Evolutionary conservation across 2,329 filamentous ascomycete genomes (phyloP).

Genomic region (Aureobasidium zeae): DNA sequence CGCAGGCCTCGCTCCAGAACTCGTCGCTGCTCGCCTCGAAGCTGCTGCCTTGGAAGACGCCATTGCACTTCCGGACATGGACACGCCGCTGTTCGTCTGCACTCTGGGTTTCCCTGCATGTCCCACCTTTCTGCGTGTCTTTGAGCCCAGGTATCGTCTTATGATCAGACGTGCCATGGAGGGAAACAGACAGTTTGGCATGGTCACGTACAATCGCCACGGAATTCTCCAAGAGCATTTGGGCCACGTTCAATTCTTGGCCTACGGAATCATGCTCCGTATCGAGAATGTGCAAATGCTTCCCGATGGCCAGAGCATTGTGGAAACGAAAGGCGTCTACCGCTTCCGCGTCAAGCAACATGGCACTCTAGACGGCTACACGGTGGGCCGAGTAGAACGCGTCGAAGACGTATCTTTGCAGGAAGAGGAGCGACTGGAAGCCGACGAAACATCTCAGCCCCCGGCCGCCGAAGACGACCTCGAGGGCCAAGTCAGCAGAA

Average conservation of each 20-base stretch:
- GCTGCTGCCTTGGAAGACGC: conserved; percentile 50
- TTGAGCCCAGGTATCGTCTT: conserved; percentile 82
- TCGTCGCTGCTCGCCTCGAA: conserved; percentile 50
- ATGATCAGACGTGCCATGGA: conserved; percentile 76
- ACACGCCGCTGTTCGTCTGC: conserved; percentile 69
- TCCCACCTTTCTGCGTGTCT: conserved; percentile 82
- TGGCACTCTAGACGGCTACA: conserved; percentile 63
- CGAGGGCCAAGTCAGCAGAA: conserved; percentile 38
- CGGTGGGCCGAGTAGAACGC: conserved; percentile 64
- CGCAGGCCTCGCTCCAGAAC: conserved; percentile 58
- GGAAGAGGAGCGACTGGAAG: conserved; percentile 70
- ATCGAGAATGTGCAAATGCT: conserved; percentile 67
- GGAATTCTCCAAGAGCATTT: conserved; percentile 45
- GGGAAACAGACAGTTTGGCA: conserved; percentile 68
- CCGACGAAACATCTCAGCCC: conserved; percentile 48
- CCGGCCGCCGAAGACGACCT: conserved; percentile 23
- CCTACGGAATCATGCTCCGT: conserved; percentile 68
- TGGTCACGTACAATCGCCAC: conserved; percentile 63
- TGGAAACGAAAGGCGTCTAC: conserved; percentile 68
- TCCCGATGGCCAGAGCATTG: conserved; percentile 68
- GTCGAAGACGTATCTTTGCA: conserved; percentile 73
- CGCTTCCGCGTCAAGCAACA: conserved; percentile 64
- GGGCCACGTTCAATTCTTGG: conserved; percentile 50
- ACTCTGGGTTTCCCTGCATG: conserved; percentile 72
- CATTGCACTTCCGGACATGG: conserved; percentile 45